Evolutionary conservation across 2,329 filamentous ascomycete genomes (phyloP).

Genomic region (Ophidiomyces ophidiicola): DNA sequence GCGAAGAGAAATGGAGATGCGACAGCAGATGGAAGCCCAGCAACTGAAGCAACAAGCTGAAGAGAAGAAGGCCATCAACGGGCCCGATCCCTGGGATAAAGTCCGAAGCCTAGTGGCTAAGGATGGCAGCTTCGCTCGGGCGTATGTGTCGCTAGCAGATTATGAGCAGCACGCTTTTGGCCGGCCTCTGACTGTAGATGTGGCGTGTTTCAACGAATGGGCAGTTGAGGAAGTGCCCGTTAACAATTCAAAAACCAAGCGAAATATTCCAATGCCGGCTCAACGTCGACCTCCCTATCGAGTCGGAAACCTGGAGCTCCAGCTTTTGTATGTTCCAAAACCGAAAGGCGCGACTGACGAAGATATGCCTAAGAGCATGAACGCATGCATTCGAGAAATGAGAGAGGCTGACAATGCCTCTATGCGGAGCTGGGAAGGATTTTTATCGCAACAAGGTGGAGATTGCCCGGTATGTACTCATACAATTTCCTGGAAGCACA

Average conservation of each 20-base stretch:
- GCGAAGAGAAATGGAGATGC: conserved; percentile 83
- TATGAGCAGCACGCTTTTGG: conserved; percentile 83
- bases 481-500: conserved; percentile 33
- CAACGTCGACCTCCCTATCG: conserved; percentile 84
- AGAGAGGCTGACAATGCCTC: conserved; percentile 75
- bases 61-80: conserved; percentile 47
- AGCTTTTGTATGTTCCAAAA: conserved; percentile 87
- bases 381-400: conserved; percentile 84
- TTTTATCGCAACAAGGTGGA: conserved; percentile 89
- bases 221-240: conserved; percentile 63
- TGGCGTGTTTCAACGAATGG: conserved; percentile 98
- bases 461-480: conserved; percentile 74
- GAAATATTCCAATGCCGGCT: conserved; percentile 47
- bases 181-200: conserved; percentile 72
- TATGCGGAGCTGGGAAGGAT: conserved; percentile 70
- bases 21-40: conserved; percentile 71
- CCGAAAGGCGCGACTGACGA: conserved; percentile 78
- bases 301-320: conserved; percentile 84
- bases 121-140: conserved; percentile 86
- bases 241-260: conserved; percentile 92
- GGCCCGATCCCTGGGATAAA: conserved; percentile 57
- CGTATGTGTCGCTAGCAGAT: conserved; percentile 87
- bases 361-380: conserved; percentile 99
- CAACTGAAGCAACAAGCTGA: conserved; percentile 54
- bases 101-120: conserved; percentile 75